Evolutionary conservation across 2,329 filamentous ascomycete species (phyloP).

Genomic region (Escovopsis sp.): DNA sequence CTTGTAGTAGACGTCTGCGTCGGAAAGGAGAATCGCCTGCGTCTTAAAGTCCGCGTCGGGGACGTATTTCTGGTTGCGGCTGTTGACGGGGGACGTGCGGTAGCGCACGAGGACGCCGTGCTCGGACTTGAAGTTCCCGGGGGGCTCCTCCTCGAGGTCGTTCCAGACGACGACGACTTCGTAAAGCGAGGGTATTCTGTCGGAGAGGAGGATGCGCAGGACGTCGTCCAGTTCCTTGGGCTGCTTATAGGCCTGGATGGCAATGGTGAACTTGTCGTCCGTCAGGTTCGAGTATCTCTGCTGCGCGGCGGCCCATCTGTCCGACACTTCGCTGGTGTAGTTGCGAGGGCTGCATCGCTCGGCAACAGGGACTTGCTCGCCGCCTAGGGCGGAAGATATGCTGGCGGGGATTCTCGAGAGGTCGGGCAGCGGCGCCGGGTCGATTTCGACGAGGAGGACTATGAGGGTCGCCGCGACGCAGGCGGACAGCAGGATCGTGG

Average conservation of each 20-base stretch:
- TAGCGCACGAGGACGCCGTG: conserved; percentile 14
- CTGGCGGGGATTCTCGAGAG: conserved; percentile 1
- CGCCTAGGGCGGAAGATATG: not conserved
- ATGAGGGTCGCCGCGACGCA: conserved; percentile 3
- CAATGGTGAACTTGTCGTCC: conserved; percentile 16
- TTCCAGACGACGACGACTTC: conserved; percentile 17
- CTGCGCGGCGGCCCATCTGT: conserved; percentile 4
- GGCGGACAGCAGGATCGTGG: conserved; percentile 3
- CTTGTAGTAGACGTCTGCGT: conserved; percentile 15
- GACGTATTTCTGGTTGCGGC: conserved; percentile 13
- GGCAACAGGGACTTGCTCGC: not conserved
- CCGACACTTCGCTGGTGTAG: conserved; percentile 1
- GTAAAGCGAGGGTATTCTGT: conserved; percentile 13
- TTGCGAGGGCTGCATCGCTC: conserved; percentile 3
- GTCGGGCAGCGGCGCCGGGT: conserved; percentile 3
- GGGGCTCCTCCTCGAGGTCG: conserved; percentile 11
- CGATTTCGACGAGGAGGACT: conserved; percentile 3
- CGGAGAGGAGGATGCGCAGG: conserved; percentile 8
- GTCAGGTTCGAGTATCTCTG: conserved; percentile 25
- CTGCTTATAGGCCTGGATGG: conserved; percentile 13
- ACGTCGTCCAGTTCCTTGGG: conserved; percentile 13
- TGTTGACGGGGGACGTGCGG: conserved; percentile 10
- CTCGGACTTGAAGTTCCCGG: conserved; percentile 8
- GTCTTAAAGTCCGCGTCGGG: conserved; percentile 12
- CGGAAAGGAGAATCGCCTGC: conserved; percentile 12